Evolutionary conservation across 2,329 filamentous ascomycete species (phyloP), one percentile per base, ranked within the genome.

Genomic region (Microdochium nivale): DNA sequence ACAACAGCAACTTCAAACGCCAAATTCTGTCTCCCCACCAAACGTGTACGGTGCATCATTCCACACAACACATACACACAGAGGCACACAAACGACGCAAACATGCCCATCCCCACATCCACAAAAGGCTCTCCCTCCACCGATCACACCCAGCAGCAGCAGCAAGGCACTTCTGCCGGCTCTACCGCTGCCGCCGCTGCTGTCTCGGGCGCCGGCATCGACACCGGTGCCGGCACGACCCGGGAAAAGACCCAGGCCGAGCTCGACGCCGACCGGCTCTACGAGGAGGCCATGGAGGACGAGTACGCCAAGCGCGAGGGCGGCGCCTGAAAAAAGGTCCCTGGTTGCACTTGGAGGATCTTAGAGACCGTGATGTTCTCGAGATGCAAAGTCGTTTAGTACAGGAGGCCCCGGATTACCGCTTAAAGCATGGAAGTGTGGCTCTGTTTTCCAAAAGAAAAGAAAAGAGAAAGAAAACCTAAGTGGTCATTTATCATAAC

Each of bases 301-400:
- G 76, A 79, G 62, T 79, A 79, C 55, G 76, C 76, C 46, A 79
- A 78, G 69, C 64, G 75, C 35, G 76, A 79, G 49, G 76, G 76
- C 7, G 77, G 77, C 25, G 69, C 74, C 16, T 78, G 53, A 54
- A 47, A 2, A 9, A n/a, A 3, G 5, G 4, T 44, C 40, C 14
- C 33, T 37, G 14, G 8, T 14, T 33, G 14, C 8, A n/a, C n/a
- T n/a, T n/a, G n/a, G n/a, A n/a, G n/a, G 30, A 33, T 33, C 30
- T 33, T 14, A 33, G 14, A 33, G 30, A 33, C 30, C 30, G n/a
- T n/a, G n/a, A n/a, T n/a, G n/a, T n/a, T n/a, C n/a, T n/a, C n/a
- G n/a, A n/a, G n/a, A n/a, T n/a, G n/a, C n/a, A n/a, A n/a, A n/a
- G n/a, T n/a, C n/a, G n/a, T n/a, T n/a, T n/a, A n/a, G n/a, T n/a